Percentiles rank a stretch among this genome's conserved stretches.
These are phyloP conservation scores for Heterobasidion occidentale DNA, from an alignment of 1,284 basidiomycete species.

Conservation along the genomic window DNA sequence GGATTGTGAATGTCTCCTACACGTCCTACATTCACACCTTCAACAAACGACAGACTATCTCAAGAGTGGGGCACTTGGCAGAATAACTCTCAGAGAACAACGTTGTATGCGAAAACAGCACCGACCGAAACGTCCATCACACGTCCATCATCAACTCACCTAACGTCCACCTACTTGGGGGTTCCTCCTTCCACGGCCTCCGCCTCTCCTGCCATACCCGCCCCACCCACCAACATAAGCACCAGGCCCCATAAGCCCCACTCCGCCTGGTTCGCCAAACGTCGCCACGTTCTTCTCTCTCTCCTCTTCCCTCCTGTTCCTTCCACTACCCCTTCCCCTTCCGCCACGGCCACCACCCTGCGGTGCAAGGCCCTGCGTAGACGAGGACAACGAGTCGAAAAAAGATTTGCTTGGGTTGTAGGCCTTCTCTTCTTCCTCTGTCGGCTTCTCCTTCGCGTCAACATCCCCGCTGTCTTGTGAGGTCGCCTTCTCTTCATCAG, in stretches of 20 bases:
- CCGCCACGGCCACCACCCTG: conserved; percentile 31
- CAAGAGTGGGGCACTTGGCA: too few relatives aligned
- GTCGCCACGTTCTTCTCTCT: conserved; percentile 73
- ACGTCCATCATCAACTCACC: too few relatives aligned
- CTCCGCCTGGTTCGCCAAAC: conserved; percentile 74
- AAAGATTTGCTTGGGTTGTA: conserved; percentile 74
- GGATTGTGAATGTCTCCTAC: too few relatives aligned
- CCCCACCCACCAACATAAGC: conserved; percentile 49
- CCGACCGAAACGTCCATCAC: too few relatives aligned
- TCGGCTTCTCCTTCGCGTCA: conserved; percentile 11
- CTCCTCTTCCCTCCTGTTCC: conserved; percentile 70
- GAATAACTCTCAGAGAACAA: too few relatives aligned
- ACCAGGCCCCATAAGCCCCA: conserved; percentile 63
- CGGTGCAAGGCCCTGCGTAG: conserved; percentile 23
- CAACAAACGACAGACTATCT: too few relatives aligned
- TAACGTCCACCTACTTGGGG: not conserved
- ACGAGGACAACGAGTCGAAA: conserved; percentile 70
- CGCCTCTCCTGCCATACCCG: conserved; percentile 38
- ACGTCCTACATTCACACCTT: too few relatives aligned
- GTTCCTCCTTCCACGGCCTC: conserved; percentile 9
- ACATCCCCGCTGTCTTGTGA: conserved; percentile 19
- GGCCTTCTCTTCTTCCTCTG: conserved; percentile 25
- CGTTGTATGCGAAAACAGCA: too few relatives aligned
- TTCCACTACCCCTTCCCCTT: conserved; percentile 63
- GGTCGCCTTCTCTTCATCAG: conserved; percentile 14